Base-by-base conservation (phyloP, 192 early-diverging fungal species). In the Coemansia umbellata region DNA sequence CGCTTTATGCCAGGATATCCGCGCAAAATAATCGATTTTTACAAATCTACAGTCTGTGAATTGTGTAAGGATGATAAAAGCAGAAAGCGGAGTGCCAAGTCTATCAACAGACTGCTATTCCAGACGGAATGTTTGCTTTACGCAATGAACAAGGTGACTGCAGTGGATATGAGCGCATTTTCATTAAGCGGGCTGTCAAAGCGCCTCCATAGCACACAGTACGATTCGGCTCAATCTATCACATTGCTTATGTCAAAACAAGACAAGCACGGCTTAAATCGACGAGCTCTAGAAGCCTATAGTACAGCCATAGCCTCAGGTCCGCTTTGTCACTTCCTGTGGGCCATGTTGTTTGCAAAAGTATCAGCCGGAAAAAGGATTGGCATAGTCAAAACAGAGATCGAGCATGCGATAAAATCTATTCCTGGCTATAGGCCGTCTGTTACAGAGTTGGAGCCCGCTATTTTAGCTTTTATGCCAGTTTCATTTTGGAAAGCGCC, bases 291-390 rank as follows among this genome's bases (percentile, higher is more conserved):
- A n/a, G 31, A 17, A 0, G 7, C 27, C 3, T 2, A 24, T 19
- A 54, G 54, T 14, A 4, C 35, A 5, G 49, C 30, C 21, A 30
- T 36, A 26, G 42, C 15, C 10, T 47, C 60, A 14, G 18, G 18
- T n/a, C 47, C 57, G 35, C 32, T 74, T 42, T 51, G 55, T 3
- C 50, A 45, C 28, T 74, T 55, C 19, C 23, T 74, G 39, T 74
- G 72, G 72, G 60, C 65, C 0, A 18, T 49, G 3, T 24, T 68
- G 36, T 30, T 41, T 3, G 47, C 42, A 7, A 15, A 13, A 2
- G 6, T 32, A 0, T 13, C 31, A 28, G n/a, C 31, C 13, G 9
- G 27, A 0, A 18, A 28, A 4, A 40, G 37, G 19, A 31, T 35
- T 37, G 18, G 18, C 1, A 36, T 50, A 9, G 53, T 62, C 1